These are phyloP conservation scores for Rhamnella rubrinervis DNA, from an alignment of 331 rosid species.

Conservation along the genomic window DNA sequence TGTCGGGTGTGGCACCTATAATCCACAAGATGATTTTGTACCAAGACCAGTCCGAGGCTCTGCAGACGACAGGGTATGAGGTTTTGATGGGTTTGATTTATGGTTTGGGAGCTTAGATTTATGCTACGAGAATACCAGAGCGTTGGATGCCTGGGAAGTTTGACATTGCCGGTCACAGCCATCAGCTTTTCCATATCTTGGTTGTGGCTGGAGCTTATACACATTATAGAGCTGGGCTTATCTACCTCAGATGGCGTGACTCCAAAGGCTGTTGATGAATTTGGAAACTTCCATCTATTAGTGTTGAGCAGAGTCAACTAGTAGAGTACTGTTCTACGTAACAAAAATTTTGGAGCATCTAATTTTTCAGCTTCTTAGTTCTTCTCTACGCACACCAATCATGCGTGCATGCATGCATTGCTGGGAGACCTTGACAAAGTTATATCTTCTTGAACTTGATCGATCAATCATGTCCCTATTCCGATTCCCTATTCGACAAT, in stretches of 20 bases:
- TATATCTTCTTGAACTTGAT: too few species aligned
- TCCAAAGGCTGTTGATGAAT: slow-evolving; percentile 36
- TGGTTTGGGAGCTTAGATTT: slow-evolving; percentile 57
- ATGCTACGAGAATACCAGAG: slow-evolving; percentile 55
- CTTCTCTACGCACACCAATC: too few species aligned
- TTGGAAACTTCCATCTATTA: neutral
- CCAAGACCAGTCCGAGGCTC: slow-evolving; percentile 43
- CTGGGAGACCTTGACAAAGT: too few species aligned
- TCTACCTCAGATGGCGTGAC: slow-evolving; percentile 62
- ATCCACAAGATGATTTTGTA: slow-evolving; percentile 49
- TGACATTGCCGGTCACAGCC: slow-evolving; percentile 62
- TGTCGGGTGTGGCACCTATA: slow-evolving; percentile 53
- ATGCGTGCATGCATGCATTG: too few species aligned
- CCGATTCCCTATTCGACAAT: too few species aligned
- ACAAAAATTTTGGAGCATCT: too few species aligned
- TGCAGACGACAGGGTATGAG: slow-evolving; percentile 52
- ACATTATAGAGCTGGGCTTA: slow-evolving; percentile 48
- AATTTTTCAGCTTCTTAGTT: too few species aligned
- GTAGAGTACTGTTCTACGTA: too few species aligned
- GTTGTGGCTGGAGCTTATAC: slow-evolving; percentile 68
- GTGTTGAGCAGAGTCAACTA: too few species aligned
- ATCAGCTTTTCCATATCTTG: slow-evolving; percentile 58
- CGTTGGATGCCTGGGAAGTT: slow-evolving; percentile 63
- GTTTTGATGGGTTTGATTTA: slow-evolving; percentile 57
- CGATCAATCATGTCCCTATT: too few species aligned